Percentiles rank a stretch among this genome's conserved stretches.
These are phyloP conservation scores for Claviceps digitariae DNA, from an alignment of 2,329 filamentous ascomycete species.

Conservation along the genomic window DNA sequence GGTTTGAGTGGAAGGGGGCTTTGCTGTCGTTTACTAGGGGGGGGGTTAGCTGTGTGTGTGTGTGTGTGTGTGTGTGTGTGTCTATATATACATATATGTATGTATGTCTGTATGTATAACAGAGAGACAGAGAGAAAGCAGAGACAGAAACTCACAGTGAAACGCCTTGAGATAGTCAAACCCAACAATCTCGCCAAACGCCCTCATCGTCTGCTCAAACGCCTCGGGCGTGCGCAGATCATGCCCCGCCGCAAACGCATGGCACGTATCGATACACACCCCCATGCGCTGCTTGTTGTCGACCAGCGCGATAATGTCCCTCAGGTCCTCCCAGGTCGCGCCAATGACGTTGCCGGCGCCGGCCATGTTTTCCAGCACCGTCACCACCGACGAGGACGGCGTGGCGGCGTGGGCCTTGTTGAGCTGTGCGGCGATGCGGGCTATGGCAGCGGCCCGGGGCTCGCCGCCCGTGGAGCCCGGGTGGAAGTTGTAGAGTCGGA, in stretches of 20 bases:
- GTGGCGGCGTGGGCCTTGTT: constrained; percentile 73
- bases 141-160: constrained; percentile 34
- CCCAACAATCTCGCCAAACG: constrained; percentile 70
- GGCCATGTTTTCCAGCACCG: constrained; percentile 92
- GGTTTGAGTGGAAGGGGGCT: constrained; percentile 65
- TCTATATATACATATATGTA: no score
- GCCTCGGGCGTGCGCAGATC: constrained; percentile 65
- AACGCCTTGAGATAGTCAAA: constrained; percentile 68
- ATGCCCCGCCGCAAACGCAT: constrained; percentile 88
- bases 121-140: neutral
- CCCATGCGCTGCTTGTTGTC: constrained; percentile 75
- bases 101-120: neutral
- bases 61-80: no score
- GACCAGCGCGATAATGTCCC: constrained; percentile 68
- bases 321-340: constrained; percentile 70
- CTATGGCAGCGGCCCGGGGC: constrained; percentile 54
- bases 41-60: no score
- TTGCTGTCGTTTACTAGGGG: constrained; percentile 77
- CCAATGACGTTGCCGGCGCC: constrained; percentile 80
- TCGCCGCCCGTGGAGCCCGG: constrained; percentile 69
- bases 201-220: constrained; percentile 58
- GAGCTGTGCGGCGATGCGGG: constrained; percentile 66
- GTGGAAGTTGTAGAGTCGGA: constrained; percentile 95
- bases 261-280: constrained; percentile 93
- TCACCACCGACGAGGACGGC: constrained; percentile 48